Conservation (phyloP, 208 protist species). For the Crithidia bombi region DNA sequence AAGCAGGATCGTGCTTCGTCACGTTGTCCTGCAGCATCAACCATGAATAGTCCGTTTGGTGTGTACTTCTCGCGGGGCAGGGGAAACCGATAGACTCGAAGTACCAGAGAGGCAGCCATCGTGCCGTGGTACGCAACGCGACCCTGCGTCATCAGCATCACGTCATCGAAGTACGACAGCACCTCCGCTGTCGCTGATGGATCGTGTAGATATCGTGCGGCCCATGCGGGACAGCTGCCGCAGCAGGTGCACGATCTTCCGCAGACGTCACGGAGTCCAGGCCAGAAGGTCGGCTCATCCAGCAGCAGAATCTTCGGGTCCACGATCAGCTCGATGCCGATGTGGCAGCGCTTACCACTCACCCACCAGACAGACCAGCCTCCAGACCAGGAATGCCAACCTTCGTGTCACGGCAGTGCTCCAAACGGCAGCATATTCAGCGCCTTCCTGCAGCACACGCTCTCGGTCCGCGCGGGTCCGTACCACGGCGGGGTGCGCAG, state of each 20-base stretch:
- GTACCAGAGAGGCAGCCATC: slow-evolving; percentile 70
- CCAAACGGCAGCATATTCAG: slow-evolving; percentile 70
- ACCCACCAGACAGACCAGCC: slow-evolving; percentile 83
- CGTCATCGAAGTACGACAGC: slow-evolving; percentile 90
- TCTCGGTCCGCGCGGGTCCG: slow-evolving; percentile 42
- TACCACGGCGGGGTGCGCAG: slow-evolving; percentile 72
- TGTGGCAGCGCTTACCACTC: slow-evolving; percentile 90
- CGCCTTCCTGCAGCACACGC: slow-evolving; percentile 65
- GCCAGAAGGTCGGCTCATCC: slow-evolving; percentile 90
- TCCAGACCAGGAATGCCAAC: slow-evolving; percentile 75
- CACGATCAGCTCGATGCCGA: slow-evolving; percentile 89
- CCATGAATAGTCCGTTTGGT: slow-evolving; percentile 91
- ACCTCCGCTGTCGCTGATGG: slow-evolving; percentile 93
- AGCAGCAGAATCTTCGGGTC: slow-evolving; percentile 88
- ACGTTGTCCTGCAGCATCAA: slow-evolving; percentile 72
- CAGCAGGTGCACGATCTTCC: slow-evolving; percentile 80
- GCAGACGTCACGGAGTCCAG: slow-evolving; percentile 89
- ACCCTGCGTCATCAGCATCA: slow-evolving; percentile 90
- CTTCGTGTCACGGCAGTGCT: slow-evolving; percentile 65
- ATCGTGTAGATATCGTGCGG: slow-evolving; percentile 94
- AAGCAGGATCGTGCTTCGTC: slow-evolving; percentile 54
- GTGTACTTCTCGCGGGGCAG: slow-evolving; percentile 75
- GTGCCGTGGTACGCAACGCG: slow-evolving; percentile 85
- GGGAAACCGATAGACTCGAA: slow-evolving; percentile 82
- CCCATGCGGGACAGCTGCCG: slow-evolving; percentile 71